Conservation (phyloP, 495 filamentous ascomycete genomes). For the Aspergillus mulundensis region DNA sequence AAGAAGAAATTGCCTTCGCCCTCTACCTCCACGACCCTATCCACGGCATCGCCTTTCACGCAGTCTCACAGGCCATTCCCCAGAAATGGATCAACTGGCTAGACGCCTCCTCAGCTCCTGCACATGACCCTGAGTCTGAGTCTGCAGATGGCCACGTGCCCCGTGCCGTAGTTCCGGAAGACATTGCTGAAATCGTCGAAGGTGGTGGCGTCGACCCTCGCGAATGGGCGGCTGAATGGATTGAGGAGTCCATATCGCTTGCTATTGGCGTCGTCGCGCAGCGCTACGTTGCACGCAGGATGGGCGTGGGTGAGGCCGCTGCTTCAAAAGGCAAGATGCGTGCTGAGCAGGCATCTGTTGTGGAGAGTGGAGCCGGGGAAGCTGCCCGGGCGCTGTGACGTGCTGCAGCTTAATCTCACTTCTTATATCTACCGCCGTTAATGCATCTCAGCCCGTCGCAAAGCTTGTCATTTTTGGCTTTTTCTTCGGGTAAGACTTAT, state of each 20-base stretch:
- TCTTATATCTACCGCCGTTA: background rate
- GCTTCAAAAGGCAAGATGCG: conserved; percentile 69
- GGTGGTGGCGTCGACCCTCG: conserved; percentile 87
- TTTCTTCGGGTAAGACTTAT: background rate
- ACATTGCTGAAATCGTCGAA: conserved; percentile 84
- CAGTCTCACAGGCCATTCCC: conserved; percentile 80
- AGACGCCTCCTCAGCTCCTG: conserved; percentile 61
- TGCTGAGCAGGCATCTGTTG: conserved; percentile 62
- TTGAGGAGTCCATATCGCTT: conserved; percentile 82
- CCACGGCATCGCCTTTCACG: conserved; percentile 82
- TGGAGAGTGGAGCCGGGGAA: conserved; percentile 75
- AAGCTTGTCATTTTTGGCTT: background rate
- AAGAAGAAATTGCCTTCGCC: conserved; percentile 72
- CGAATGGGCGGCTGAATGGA: conserved; percentile 97
- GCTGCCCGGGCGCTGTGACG: conserved; percentile 64
- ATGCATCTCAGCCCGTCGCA: background rate
- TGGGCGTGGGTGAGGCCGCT: conserved; percentile 88
- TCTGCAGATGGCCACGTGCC: conserved; percentile 32
- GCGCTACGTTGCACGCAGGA: conserved; percentile 87
- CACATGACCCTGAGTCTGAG: conserved; percentile 30
- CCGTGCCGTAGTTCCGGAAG: conserved; percentile 60
- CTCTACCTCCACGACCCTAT: conserved; percentile 91
- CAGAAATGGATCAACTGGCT: conserved; percentile 88
- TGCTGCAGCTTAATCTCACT: background rate
- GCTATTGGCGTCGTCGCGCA: conserved; percentile 87